These are phyloP conservation scores for Suhomyces atakaporum DNA, from an alignment of 1,139 yeast genomes.

Conservation along the genomic window DNA sequence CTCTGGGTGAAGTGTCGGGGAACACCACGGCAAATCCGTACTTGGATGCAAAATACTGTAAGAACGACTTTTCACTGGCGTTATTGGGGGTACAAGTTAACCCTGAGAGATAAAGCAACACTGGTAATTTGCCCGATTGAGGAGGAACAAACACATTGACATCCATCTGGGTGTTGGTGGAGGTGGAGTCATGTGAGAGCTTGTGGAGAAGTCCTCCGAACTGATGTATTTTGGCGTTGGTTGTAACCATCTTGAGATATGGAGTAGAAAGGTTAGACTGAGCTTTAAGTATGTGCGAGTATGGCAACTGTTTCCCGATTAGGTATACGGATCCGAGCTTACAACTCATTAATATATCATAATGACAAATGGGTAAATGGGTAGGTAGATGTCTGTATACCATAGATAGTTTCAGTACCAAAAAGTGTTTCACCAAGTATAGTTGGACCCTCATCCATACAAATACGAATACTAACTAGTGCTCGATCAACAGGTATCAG, in stretches of 20 bases:
- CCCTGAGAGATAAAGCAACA: conserved; percentile 80
- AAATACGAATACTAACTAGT: no score
- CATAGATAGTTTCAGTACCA: conserved; percentile 1
- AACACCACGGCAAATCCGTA: conserved; percentile 85
- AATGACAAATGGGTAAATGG: no score
- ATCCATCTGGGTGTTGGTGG: conserved; percentile 74
- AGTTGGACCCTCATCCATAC: no score
- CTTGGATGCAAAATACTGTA: conserved; percentile 78
- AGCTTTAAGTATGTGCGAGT: background rate
- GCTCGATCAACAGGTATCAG: no score
- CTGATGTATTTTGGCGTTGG: conserved; percentile 58
- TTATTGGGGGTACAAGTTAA: conserved; percentile 92
- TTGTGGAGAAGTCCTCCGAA: conserved; percentile 80
- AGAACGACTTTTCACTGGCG: conserved; percentile 91
- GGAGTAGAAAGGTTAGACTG: background rate
- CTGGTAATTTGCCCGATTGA: conserved; percentile 53
- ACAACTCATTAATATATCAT: no score
- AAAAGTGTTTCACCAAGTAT: no score
- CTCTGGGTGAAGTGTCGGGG: conserved; percentile 97
- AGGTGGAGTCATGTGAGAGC: conserved; percentile 67
- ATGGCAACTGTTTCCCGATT: background rate
- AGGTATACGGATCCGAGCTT: background rate
- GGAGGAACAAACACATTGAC: conserved; percentile 83
- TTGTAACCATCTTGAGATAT: conserved; percentile 50
- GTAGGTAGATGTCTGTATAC: no score